Conservation (phyloP, 2,329 filamentous ascomycete genomes). For the Diplodia corticola region DNA sequence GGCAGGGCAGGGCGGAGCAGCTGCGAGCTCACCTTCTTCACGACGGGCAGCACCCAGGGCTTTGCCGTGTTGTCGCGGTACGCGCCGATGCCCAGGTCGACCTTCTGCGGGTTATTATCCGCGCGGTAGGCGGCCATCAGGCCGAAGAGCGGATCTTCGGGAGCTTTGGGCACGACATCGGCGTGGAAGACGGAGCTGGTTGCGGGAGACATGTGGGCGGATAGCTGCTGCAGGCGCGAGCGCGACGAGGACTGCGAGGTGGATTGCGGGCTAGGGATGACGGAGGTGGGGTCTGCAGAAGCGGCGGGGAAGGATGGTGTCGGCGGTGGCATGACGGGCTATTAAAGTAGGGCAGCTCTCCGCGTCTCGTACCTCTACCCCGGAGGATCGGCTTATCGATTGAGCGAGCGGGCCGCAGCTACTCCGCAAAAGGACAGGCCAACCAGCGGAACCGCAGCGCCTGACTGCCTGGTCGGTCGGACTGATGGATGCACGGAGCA, state of each 20-base stretch:
- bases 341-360: constrained; percentile 15
- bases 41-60: constrained; percentile 94
- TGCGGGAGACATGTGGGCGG: constrained; percentile 68
- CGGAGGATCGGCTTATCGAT: constrained; percentile 21
- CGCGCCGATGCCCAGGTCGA: constrained; percentile 92
- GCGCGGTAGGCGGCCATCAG: constrained; percentile 84
- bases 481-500: constrained; percentile 8
- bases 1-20: background rate
- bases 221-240: constrained; percentile 57
- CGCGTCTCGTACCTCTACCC: constrained; percentile 19
- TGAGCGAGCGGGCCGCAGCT: constrained; percentile 14
- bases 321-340: constrained; percentile 24
- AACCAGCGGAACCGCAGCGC: background rate
- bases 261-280: background rate
- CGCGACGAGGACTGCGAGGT: background rate
- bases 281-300: constrained; percentile 11
- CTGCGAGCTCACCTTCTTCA: constrained; percentile 74
- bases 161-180: constrained; percentile 80
- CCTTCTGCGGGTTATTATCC: constrained; percentile 75
- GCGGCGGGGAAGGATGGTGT: constrained; percentile 25
- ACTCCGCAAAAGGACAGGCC: constrained; percentile 6
- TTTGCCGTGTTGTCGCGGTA: constrained; percentile 95
- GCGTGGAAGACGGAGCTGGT: constrained; percentile 70
- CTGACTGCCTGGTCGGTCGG: constrained; percentile 6
- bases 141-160: constrained; percentile 93